Base-by-base conservation (phyloP, 2,329 filamentous ascomycete species). In the Pochonia chlamydosporia region DNA sequence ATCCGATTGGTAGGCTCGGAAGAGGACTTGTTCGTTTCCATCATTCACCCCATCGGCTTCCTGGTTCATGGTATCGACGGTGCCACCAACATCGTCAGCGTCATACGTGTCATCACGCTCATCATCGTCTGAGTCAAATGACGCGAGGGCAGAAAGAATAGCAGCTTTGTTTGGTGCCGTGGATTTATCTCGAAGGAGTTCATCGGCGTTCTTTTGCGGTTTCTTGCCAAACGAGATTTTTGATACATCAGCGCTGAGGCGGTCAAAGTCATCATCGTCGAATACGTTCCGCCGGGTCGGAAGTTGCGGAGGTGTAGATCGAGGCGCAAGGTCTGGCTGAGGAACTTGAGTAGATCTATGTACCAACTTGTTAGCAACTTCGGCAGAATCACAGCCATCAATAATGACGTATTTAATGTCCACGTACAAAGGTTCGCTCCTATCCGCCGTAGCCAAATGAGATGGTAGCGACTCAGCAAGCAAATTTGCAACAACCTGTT, bases 61-160 rank as follows among this genome's bases (percentile, higher is more conserved):
- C 44, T 81, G 78, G 30, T 77, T 73, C n/a, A 81, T 74, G 5
- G 78, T 73, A 16, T 96, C 90, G 3, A 96, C 83, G 0, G 87
- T 88, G 20, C 92, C 91, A 30, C 93, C 93, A 2, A 97, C 89
- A 60, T 97, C 93, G 43, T 83, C 89, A 2, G 85, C 82, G 58
- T 99, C 93, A 62, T 99, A 99, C 0, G 92, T 97, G 63, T 99
- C 93, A 64, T 99, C 93, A 30, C 90, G 81, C 69, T 99, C 93
- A 63, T 99, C 93, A 55, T 97, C 93, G 57, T 97, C 92, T 0
- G 85, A 85, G 67, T 97, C 91, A 56, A 97, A 96, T 1, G 85
- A 79, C 14, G 89, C 89, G 3, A 97, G 79, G 0, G 92, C 92
- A 3, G 91, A 88, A 21, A 96, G 71, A 56, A 96, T 96, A 10